Percentiles rank a stretch among this genome's conserved stretches.
Conservation (phyloP, 345 rosid genomes). For the Syzygium aqueum region DNA sequence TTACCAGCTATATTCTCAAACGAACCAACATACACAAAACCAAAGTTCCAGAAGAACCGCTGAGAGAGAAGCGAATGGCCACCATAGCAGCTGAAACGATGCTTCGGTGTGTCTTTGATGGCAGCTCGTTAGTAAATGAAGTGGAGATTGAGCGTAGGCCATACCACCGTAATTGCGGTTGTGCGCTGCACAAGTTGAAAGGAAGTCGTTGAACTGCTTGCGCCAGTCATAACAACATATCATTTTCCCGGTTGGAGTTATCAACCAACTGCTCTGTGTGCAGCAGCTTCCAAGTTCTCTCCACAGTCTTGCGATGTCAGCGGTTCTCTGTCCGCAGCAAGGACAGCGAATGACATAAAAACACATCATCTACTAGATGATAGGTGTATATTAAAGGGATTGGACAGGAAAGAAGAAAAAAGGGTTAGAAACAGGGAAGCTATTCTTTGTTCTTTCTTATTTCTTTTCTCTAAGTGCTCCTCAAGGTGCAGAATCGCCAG, state of each 20-base stretch:
- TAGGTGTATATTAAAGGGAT: not conserved
- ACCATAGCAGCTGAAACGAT: not conserved
- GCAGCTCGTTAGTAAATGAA: not conserved
- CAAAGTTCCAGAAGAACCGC: not conserved
- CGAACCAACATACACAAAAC: not conserved
- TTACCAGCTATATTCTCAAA: not conserved
- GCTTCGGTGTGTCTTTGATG: not conserved
- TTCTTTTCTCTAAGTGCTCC: not conserved
- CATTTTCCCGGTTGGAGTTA: not conserved
- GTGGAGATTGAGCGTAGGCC: conserved; percentile 1
- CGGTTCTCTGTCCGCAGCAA: not conserved
- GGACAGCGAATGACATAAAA: not conserved
- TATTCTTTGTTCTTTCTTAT: not conserved
- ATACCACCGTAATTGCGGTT: conserved; percentile 5
- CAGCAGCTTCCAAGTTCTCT: not conserved
- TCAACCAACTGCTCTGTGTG: not conserved
- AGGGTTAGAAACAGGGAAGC: not conserved
- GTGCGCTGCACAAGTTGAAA: conserved; percentile 2
- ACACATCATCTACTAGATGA: not conserved
- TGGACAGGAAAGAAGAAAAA: not conserved
- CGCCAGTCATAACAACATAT: too few relatives aligned
- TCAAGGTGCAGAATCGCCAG: not conserved
- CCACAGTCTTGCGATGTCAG: not conserved
- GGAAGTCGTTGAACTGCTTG: not conserved
- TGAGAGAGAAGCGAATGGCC: not conserved